phyloP scores from a whole-genome alignment of 2,329 filamentous ascomycete species.

The Aspergillus tamarii region DNA sequence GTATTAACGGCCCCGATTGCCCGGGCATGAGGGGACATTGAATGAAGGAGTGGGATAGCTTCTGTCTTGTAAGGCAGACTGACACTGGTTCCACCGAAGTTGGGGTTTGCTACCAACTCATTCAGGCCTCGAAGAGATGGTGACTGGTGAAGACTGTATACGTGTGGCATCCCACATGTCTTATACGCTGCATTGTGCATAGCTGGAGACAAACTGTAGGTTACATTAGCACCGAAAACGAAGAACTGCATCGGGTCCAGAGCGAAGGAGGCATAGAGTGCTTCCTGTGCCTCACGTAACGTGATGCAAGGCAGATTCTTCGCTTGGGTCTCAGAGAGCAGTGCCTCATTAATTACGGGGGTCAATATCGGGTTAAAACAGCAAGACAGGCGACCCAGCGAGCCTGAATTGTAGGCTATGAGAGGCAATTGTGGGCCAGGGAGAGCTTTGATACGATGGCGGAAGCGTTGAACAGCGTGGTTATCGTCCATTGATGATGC shows the following conservation, averaged over 20 bases:
- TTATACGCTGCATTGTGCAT: conserved; percentile 75
- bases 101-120: conserved; percentile 64
- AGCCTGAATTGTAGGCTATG: conserved; percentile 68
- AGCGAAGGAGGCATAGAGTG: conserved; percentile 68
- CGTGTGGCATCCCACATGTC: conserved; percentile 69
- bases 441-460: conserved; percentile 51
- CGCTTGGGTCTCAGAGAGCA: conserved; percentile 47
- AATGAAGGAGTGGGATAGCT: conserved; percentile 65
- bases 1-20: conserved; percentile 79
- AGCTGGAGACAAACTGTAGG: conserved; percentile 73
- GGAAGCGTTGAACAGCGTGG: conserved; percentile 61
- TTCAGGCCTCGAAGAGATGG: conserved; percentile 65
- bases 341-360: conserved; percentile 58
- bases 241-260: conserved; percentile 72
- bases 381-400: conserved; percentile 64
- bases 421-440: conserved; percentile 55
- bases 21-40: conserved; percentile 70
- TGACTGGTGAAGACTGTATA: conserved; percentile 67
- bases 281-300: conserved; percentile 64
- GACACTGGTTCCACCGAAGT: conserved; percentile 73
- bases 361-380: conserved; percentile 69
- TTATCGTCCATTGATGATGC: conserved; percentile 64
- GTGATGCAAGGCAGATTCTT: conserved; percentile 59
- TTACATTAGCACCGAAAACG: conserved; percentile 72
- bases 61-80: conserved; percentile 76